Percentiles rank a stretch among this genome's conserved stretches.
phyloP scores from a whole-genome alignment of 257 asterid genomes.

The Ballota nigra region DNA sequence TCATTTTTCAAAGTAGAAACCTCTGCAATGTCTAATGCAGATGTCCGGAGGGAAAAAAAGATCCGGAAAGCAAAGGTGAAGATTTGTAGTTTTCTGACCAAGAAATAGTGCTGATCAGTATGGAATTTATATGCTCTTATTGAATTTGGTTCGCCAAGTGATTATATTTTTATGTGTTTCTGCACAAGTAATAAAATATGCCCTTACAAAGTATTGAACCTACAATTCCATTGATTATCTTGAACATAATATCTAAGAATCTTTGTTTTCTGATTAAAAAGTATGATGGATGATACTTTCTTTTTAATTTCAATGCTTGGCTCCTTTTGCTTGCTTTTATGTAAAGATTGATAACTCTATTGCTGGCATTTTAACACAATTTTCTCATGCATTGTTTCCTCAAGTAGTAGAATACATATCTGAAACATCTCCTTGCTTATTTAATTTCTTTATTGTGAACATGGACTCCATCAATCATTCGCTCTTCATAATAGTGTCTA shows the following conservation, averaged over 20 bases:
- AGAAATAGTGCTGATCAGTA: neutral
- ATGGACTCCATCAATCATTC: neutral
- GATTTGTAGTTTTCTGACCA: neutral
- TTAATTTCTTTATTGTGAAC: neutral
- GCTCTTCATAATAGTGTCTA: slow-evolving; percentile 12
- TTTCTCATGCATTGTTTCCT: slow-evolving; percentile 2
- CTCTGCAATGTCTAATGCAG: slow-evolving; percentile 38
- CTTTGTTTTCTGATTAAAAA: neutral
- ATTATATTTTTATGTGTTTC: slow-evolving; percentile 6
- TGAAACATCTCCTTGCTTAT: neutral
- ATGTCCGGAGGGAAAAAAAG: slow-evolving; percentile 72
- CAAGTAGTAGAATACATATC: neutral
- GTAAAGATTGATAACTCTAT: neutral
- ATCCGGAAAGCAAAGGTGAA: slow-evolving; percentile 79
- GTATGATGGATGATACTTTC: neutral
- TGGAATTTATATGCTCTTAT: neutral
- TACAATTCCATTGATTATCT: neutral
- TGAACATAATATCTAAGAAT: neutral
- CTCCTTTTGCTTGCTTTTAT: neutral
- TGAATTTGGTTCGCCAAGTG: slow-evolving; percentile 3
- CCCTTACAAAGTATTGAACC: neutral
- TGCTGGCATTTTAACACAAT: slow-evolving; percentile 3
- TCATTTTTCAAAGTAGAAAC: slow-evolving; percentile 73
- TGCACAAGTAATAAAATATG: neutral
- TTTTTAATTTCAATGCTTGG: neutral